Evolutionary conservation across 164 flowering plant species (phyloP).

Genomic region (Pachysandra terminalis): DNA sequence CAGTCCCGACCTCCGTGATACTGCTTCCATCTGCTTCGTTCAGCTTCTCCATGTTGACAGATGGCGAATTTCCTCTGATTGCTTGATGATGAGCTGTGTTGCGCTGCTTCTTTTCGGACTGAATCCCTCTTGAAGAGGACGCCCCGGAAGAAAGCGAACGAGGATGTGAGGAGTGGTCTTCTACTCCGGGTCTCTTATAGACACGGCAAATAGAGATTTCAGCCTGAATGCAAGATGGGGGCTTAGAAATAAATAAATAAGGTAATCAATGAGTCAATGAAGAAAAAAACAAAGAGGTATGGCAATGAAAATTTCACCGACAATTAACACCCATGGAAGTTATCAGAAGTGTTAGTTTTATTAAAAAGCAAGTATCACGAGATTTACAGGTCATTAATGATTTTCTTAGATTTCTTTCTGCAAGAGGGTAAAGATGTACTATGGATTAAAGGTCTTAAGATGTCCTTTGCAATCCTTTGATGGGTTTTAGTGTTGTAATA

Average conservation of each 20-base stretch:
- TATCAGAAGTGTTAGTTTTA: background rate
- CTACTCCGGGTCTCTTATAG: slow-evolving; percentile 88
- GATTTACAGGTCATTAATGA: background rate
- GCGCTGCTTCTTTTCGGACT: slow-evolving; percentile 5
- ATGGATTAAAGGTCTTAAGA: too few species aligned
- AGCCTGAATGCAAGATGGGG: slow-evolving; percentile 35
- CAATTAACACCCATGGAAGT: background rate
- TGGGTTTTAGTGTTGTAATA: too few species aligned
- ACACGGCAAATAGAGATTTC: slow-evolving; percentile 94
- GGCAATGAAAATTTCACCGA: background rate
- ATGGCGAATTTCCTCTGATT: slow-evolving; percentile 15
- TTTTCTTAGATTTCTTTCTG: background rate
- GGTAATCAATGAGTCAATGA: background rate
- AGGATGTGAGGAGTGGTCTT: slow-evolving; percentile 72
- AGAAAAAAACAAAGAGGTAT: background rate
- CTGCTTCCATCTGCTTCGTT: slow-evolving; percentile 39
- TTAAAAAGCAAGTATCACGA: background rate
- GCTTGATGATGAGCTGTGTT: slow-evolving; percentile 18
- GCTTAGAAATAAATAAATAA: background rate
- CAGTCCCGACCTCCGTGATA: slow-evolving; percentile 33
- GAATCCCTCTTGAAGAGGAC: slow-evolving; percentile 35
- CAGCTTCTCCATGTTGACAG: slow-evolving; percentile 19
- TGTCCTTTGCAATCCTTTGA: too few species aligned
- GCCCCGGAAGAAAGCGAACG: slow-evolving; percentile 41
- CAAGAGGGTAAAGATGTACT: background rate